Evolutionary conservation across 2,329 filamentous ascomycete genomes (phyloP), one percentile per base, ranked within the genome.

Genomic region (Beauveria pseudobassiana): DNA sequence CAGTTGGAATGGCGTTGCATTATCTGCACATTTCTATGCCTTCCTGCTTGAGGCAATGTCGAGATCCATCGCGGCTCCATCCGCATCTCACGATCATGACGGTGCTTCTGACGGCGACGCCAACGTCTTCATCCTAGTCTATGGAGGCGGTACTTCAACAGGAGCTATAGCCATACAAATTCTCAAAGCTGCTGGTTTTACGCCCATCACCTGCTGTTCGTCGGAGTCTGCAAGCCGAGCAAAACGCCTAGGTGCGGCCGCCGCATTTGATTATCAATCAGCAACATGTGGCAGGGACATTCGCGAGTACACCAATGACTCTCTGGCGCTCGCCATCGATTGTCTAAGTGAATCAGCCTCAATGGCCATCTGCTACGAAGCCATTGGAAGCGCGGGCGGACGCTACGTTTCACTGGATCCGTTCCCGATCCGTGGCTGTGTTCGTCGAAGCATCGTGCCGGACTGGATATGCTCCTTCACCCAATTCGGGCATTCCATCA

Each of bases 61-160:
- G n/a, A 38, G 22, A 22, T 20, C n/a, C 30, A n/a, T 52, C 9
- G 50, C 30, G 28, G 16, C 26, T 50, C 5, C 14, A 20, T n/a
- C 49, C 30, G 12, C 26, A 28, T 20, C 49, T 12, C n/a, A 6
- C 30, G 1, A 7, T 7, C n/a, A 7, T 14, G 28, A 16, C 4
- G 28, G 9, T 28, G 7, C 34, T 16, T 3, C 2, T 22, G 58
- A 45, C 8, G 40, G 50, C n/a, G 46, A n/a, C 7, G 34, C 54
- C 9, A 67, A 67, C 6, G 7, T 5, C 38, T 28, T 26, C 1
- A 67, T 73, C 2, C 54, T 73, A 3, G 67, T 73, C 2, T 72
- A 72, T 26, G 71, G 71, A 6, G 71, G 64, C 3, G 67, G 64
- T 0, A 72, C 71, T 1, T 69, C 70, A 0, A 68, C 69, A 0